A percentile compares a stretch with the other conserved stretches of the same genome.
These are phyloP conservation scores for Purpureocillium takamizusanense DNA, from an alignment of 2,329 filamentous ascomycete genomes.

Conservation along the genomic window DNA sequence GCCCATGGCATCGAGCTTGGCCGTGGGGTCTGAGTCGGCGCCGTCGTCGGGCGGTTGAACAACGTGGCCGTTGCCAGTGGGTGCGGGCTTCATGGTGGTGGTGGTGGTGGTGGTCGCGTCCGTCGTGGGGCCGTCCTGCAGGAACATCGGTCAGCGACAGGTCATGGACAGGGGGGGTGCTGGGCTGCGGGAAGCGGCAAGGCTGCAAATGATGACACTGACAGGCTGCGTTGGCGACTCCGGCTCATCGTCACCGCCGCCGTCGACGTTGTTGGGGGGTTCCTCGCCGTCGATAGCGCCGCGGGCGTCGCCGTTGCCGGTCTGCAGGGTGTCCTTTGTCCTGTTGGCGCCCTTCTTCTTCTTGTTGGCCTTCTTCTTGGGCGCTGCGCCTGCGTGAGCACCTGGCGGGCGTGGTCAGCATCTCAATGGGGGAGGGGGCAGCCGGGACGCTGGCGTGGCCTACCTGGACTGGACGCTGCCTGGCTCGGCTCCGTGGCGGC, in stretches of 20 bases:
- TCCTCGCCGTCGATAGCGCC: not conserved
- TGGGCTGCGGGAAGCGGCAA: not conserved
- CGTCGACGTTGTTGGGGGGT: conserved; percentile 25
- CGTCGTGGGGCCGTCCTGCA: conserved; percentile 16
- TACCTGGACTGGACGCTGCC: conserved; percentile 23
- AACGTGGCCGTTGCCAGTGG: conserved; percentile 31
- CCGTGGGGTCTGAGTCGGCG: conserved; percentile 29
- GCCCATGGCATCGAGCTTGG: conserved; percentile 65
- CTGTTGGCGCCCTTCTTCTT: conserved; percentile 50
- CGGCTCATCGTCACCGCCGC: conserved; percentile 34
- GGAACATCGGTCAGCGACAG: conserved; percentile 8
- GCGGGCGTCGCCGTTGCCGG: conserved; percentile 4
- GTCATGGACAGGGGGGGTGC: conserved; percentile 1
- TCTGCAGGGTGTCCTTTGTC: conserved; percentile 29
- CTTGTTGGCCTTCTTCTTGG: conserved; percentile 50
- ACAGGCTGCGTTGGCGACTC: conserved; percentile 27
- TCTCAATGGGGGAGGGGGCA: too few relatives aligned
- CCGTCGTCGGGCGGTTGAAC: conserved; percentile 26
- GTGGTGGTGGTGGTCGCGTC: too few relatives aligned
- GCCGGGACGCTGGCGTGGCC: too few relatives aligned
- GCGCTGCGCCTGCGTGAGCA: conserved; percentile 20
- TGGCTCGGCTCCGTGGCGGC: conserved; percentile 24
- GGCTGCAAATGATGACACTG: too few relatives aligned
- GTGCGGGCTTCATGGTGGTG: conserved; percentile 9
- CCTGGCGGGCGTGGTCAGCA: conserved; percentile 15